Conservation (phyloP, 371 early-diverging fungal genomes). For the Mucor ambiguus region DNA sequence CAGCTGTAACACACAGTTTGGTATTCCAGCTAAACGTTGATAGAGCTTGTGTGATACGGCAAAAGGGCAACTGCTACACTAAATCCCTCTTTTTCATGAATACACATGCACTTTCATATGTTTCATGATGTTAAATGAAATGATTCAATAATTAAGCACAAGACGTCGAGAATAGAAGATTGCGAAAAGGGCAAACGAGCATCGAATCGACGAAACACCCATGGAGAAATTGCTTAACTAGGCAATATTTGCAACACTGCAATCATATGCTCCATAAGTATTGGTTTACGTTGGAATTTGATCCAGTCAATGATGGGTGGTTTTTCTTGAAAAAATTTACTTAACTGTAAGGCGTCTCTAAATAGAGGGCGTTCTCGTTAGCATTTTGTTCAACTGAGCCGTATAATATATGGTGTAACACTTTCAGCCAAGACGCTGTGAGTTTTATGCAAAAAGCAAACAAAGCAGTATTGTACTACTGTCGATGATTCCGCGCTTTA, state of each 20-base stretch:
- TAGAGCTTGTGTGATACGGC: neutral
- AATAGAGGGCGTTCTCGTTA: neutral
- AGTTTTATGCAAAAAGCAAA: neutral
- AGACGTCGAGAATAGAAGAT: neutral
- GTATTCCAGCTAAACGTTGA: neutral
- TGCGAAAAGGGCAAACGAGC: neutral
- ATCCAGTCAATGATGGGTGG: neutral
- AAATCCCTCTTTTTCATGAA: too few species aligned
- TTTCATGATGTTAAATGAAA: neutral
- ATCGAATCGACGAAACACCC: neutral
- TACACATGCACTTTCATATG: neutral
- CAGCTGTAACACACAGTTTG: neutral
- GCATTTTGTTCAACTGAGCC: neutral
- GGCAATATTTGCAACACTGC: neutral
- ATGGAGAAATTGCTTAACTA: neutral
- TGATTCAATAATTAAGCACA: neutral
- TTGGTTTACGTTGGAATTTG: neutral
- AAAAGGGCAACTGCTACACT: neutral
- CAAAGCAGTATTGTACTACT: neutral
- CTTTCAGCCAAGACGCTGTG: neutral
- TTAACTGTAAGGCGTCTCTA: neutral
- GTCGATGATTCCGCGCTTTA: neutral
- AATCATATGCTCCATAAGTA: neutral
- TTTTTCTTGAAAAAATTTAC: neutral
- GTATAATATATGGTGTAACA: neutral